A percentile compares a stretch with the other conserved stretches of the same genome.
Conservation (phyloP, 1,139 yeast genomes). For the Scheffersomyces titani region DNA sequence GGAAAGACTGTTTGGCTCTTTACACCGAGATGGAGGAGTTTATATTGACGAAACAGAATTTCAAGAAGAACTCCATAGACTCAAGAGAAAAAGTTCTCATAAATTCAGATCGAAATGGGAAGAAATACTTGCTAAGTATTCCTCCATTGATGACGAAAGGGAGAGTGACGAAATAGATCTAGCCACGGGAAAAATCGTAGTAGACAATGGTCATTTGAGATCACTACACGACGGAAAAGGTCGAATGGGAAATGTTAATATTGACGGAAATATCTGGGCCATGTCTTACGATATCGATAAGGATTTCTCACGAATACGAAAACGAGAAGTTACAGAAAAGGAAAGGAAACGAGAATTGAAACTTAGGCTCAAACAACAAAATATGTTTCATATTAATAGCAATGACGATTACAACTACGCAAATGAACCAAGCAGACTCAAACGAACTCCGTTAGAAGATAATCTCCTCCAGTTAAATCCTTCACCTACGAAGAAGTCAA, state of each 20-base stretch:
- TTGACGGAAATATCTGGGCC: conserved; percentile 14
- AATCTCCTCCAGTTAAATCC: conserved; percentile 31
- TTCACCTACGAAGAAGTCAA: conserved; percentile 27
- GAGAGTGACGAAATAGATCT: conserved; percentile 72
- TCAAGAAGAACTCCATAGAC: conserved; percentile 22
- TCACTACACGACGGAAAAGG: conserved; percentile 24
- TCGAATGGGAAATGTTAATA: conserved; percentile 8
- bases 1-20: neutral
- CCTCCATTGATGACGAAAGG: conserved; percentile 46
- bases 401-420: neutral
- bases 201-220: conserved; percentile 65
- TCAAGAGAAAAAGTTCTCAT: conserved; percentile 28
- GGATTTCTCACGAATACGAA: conserved; percentile 6
- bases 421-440: neutral
- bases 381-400: conserved; percentile 13
- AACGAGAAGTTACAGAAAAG: conserved; percentile 21
- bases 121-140: conserved; percentile 55
- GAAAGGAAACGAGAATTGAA: conserved; percentile 21
- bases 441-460: conserved; percentile 13
- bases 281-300: conserved; percentile 8
- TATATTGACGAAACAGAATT: conserved; percentile 15
- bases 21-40: neutral
- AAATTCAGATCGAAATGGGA: conserved; percentile 52
- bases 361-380: conserved; percentile 18
- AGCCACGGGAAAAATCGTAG: conserved; percentile 56